These are phyloP conservation scores for Solidago caesia DNA, from an alignment of 129 eudicot genomes.

Conservation along the genomic window DNA sequence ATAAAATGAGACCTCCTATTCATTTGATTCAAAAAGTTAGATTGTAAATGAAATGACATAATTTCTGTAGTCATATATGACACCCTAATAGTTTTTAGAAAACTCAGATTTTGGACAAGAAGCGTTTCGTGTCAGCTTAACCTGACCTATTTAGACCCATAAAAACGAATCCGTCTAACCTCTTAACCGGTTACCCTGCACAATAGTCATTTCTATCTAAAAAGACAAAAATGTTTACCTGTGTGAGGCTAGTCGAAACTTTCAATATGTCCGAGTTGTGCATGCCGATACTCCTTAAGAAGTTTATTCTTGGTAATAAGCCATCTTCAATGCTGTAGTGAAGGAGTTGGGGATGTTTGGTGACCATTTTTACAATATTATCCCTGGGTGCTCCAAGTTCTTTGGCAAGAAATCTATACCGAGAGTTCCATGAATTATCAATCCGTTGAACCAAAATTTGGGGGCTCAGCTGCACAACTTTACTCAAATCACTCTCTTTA, in stretches of 20 bases:
- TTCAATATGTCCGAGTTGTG: slow-evolving; percentile 73
- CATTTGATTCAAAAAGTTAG: no score
- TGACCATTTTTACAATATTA: slow-evolving; percentile 87
- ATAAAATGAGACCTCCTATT: no score
- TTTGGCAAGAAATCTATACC: slow-evolving; percentile 62
- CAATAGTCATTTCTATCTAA: background rate
- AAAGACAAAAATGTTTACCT: slow-evolving; percentile 45
- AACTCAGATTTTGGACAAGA: no score
- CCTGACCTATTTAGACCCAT: background rate
- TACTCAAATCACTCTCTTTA: slow-evolving; percentile 62
- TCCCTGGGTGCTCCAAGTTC: slow-evolving; percentile 91
- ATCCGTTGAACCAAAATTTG: slow-evolving; percentile 85
- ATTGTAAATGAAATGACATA: no score
- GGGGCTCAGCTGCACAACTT: slow-evolving; percentile 94
- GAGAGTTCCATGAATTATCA: slow-evolving; percentile 76
- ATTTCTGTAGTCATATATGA: no score
- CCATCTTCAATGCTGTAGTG: slow-evolving; percentile 96
- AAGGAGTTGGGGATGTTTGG: slow-evolving; percentile 89
- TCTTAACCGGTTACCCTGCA: background rate
- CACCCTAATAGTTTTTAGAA: no score
- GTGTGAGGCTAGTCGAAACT: slow-evolving; percentile 84
- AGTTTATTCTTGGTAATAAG: slow-evolving; percentile 77
- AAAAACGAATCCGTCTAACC: no score
- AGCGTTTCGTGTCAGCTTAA: no score
- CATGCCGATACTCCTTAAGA: slow-evolving; percentile 92